phyloP scores from a whole-genome alignment of 371 early-diverging fungal species.

The Mortierella sp. region DNA sequence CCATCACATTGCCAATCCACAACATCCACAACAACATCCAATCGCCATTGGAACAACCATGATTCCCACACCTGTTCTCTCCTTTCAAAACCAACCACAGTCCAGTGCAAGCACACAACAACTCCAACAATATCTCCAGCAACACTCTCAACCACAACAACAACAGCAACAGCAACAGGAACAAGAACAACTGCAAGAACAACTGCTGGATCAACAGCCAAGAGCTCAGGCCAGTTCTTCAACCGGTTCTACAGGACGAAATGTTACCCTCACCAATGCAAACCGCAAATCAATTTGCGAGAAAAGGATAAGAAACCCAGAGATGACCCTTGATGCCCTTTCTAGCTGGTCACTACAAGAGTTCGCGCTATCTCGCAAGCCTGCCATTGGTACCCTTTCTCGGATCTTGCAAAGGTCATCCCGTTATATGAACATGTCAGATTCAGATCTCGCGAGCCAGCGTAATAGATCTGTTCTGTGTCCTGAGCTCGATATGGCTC shows the following conservation, averaged over 20 bases:
- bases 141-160: not conserved
- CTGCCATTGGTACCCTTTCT: slow-evolving; percentile 49
- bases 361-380: slow-evolving; percentile 22
- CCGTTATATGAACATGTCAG: slow-evolving; percentile 28
- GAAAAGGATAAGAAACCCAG: slow-evolving; percentile 26
- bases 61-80: not conserved
- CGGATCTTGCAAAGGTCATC: slow-evolving; percentile 29
- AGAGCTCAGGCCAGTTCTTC: not conserved
- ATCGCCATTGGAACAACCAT: not conserved
- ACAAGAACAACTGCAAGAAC: not conserved
- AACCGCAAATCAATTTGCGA: slow-evolving; percentile 38
- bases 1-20: not conserved
- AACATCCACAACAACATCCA: not conserved
- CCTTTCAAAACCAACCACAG: not conserved
- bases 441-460: slow-evolving; percentile 25
- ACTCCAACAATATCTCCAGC: not conserved
- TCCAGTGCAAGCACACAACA: not conserved
- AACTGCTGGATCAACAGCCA: not conserved
- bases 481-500: slow-evolving; percentile 30
- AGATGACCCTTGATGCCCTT: slow-evolving; percentile 36
- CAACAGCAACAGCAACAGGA: not conserved
- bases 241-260: slow-evolving; percentile 13
- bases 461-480: slow-evolving; percentile 39
- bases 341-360: slow-evolving; percentile 30
- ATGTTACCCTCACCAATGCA: slow-evolving; percentile 41